A percentile compares a stretch with the other conserved stretches of the same genome.
Conservation (phyloP, 305 asterid genomes). For the Fraxinus platypoda region DNA sequence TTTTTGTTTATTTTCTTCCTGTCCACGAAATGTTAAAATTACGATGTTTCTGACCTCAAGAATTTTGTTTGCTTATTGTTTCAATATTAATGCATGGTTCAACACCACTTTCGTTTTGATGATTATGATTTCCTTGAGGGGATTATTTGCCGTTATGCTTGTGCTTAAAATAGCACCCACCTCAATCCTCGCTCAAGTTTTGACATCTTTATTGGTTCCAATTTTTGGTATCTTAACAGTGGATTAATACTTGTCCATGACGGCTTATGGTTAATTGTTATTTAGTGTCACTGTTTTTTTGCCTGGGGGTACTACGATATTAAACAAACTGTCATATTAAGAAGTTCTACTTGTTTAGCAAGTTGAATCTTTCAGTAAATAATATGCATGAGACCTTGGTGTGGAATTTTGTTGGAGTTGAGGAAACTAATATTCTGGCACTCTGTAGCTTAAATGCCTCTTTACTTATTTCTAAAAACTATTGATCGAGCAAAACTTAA, state of each 20-base stretch:
- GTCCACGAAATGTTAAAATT: not conserved
- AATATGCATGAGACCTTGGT: constrained; percentile 1
- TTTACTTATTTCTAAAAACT: constrained; percentile 7
- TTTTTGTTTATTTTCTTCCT: constrained; percentile 15
- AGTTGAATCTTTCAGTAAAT: constrained; percentile 6
- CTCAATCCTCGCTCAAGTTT: not conserved
- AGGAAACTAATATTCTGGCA: not conserved
- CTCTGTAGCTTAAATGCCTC: not conserved
- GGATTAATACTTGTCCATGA: not conserved
- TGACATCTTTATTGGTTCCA: not conserved
- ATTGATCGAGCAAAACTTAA: constrained; percentile 10
- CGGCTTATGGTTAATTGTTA: not conserved
- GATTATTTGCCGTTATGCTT: not conserved
- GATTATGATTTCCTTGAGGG: not conserved
- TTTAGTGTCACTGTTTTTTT: not conserved
- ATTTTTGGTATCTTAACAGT: not conserved
- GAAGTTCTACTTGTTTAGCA: constrained; percentile 14
- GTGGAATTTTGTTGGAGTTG: not conserved
- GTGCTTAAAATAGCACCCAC: not conserved
- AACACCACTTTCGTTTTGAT: not conserved
- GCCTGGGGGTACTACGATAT: not conserved
- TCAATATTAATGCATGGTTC: not conserved
- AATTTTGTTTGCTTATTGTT: not conserved
- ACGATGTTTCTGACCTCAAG: not conserved
- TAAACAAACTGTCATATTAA: not conserved